These are phyloP conservation scores for Reutealis trisperma DNA, from an alignment of 345 rosid genomes.

Conservation along the genomic window DNA sequence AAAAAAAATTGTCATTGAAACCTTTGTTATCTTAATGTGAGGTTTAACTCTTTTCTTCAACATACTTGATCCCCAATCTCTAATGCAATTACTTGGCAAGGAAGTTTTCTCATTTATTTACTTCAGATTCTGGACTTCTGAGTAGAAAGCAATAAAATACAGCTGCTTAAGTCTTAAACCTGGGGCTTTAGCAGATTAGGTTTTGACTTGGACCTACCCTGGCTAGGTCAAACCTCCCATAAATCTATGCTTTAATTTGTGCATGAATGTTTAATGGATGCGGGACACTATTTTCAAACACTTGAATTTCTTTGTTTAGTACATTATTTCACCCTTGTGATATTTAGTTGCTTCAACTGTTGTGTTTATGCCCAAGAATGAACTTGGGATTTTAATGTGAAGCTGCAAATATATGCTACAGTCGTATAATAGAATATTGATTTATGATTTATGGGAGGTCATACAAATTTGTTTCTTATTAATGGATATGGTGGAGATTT, in stretches of 20 bases:
- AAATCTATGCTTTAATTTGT: not conserved
- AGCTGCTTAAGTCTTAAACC: not conserved
- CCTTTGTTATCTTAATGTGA: not conserved
- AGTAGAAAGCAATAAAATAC: not conserved
- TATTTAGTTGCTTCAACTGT: not conserved
- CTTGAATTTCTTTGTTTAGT: not conserved
- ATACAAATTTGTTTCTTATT: slow-evolving; percentile 5
- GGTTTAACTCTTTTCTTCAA: not conserved
- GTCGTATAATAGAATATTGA: not conserved
- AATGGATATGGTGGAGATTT: slow-evolving; percentile 1
- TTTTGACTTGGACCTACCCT: not conserved
- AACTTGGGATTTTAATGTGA: not conserved
- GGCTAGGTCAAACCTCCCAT: not conserved
- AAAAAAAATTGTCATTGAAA: not conserved
- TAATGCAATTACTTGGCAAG: not conserved
- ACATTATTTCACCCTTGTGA: not conserved
- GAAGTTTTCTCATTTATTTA: not conserved
- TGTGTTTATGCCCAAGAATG: not conserved
- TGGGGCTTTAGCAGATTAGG: not conserved
- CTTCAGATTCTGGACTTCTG: not conserved
- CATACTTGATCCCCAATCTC: not conserved
- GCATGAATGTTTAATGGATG: not conserved
- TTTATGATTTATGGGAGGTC: not conserved
- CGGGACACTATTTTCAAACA: not conserved
- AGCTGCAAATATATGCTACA: not conserved